phyloP scores from a whole-genome alignment of 345 rosid genomes.

The Eucalyptus pauciflora region DNA sequence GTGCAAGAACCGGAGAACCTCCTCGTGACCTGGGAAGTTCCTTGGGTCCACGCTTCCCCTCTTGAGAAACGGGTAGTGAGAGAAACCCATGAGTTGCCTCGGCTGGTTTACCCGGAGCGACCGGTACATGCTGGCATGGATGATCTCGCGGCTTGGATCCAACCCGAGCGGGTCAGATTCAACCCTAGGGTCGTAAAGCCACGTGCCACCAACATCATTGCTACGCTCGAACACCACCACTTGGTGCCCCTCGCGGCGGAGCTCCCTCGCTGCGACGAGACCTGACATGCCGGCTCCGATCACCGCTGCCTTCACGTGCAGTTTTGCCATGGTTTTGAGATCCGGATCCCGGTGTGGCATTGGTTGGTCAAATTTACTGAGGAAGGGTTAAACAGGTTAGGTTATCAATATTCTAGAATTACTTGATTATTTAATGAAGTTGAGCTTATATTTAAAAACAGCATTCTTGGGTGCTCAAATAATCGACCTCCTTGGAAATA shows the following conservation, averaged over 20 bases:
- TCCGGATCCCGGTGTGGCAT: neutral
- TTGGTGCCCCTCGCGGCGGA: neutral
- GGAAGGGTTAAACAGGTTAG: neutral
- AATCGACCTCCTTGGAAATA: neutral
- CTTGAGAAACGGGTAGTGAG: neutral
- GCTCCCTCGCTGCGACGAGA: neutral
- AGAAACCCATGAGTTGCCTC: neutral
- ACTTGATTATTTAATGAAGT: neutral
- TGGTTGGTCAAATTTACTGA: neutral
- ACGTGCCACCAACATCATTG: neutral
- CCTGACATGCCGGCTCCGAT: neutral
- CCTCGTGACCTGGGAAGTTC: neutral
- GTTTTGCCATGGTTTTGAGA: neutral
- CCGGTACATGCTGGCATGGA: neutral
- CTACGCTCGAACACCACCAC: neutral
- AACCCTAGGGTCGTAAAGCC: neutral
- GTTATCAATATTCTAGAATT: neutral
- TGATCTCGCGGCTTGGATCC: neutral
- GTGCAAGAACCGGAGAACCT: neutral
- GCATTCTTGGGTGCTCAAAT: neutral
- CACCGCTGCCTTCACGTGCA: neutral
- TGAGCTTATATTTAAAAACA: neutral
- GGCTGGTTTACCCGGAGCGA: neutral
- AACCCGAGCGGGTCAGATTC: neutral
- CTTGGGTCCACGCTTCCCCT: neutral